phyloP scores from a whole-genome alignment of 192 early-diverging fungal species.

The Spinellus fusiger region DNA sequence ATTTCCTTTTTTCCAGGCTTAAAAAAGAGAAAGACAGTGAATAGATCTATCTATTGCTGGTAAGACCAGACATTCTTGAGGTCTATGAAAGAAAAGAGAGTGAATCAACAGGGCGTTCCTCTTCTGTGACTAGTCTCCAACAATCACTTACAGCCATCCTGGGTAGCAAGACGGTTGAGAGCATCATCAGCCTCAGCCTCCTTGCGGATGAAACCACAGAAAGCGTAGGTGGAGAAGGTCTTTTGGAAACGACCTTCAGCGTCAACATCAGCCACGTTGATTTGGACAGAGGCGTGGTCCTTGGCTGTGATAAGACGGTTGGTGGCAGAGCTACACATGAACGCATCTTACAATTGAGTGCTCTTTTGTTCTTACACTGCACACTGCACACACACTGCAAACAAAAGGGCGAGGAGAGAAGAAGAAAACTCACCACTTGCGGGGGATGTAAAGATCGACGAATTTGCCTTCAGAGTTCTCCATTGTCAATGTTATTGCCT shows the following conservation, averaged over 20 bases:
- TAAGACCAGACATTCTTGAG: conserved; percentile 59
- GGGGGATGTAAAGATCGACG: conserved; percentile 90
- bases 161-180: conserved; percentile 87
- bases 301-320: conserved; percentile 97
- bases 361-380: too few species aligned
- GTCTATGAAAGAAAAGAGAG: conserved; percentile 10
- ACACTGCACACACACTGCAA: too few species aligned
- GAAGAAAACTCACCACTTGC: conserved; percentile 77
- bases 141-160: conserved; percentile 54
- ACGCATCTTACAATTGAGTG: background rate
- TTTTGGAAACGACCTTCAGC: conserved; percentile 72
- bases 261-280: conserved; percentile 94
- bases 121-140: background rate
- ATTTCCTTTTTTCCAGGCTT: background rate
- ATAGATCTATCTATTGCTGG: conserved; percentile 44
- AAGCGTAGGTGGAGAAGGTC: conserved; percentile 78
- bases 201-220: conserved; percentile 89
- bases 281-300: conserved; percentile 98
- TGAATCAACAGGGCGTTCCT: background rate
- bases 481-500: conserved; percentile 26
- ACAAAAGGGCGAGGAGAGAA: too few species aligned
- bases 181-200: conserved; percentile 93
- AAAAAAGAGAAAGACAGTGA: too few species aligned
- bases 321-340: conserved; percentile 78
- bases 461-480: conserved; percentile 43